Base-by-base conservation (phyloP, 768 basidiomycete species). In the Mrakia frigida region DNA sequence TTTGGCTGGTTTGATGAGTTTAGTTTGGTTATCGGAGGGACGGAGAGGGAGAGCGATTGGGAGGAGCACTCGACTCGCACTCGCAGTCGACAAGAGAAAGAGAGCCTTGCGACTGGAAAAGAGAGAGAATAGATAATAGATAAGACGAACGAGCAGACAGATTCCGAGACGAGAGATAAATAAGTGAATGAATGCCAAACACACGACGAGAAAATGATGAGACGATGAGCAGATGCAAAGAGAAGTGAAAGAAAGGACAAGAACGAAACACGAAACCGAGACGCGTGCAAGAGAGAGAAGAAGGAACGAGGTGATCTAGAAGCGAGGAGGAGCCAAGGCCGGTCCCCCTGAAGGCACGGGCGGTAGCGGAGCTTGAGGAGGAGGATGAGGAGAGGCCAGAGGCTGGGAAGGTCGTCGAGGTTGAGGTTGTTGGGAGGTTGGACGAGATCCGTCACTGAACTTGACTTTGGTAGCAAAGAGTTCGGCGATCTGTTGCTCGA, bases 401-500 rank as follows among this genome's bases (percentile, higher is more conserved):
- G 56, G 56, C 9, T 56, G 56, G 23, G 56, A 56, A 28, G 56
- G 56, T 56, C 56, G 56, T 3, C 56, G 56, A 11, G 56, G 56
- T 56, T 56, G 56, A 28, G 28, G 56, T 28, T 56, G 56, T 10
- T 56, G 56, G 5, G 56, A 56, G 56, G 11, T 56, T 9, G 56
- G 56, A 9, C 56, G 56, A 56, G 56, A n/a, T 25, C 56, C 56
- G n/a, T 74, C 73, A 52, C 52, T 37, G 21, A 68, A 56, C 68
- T 75, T 75, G 50, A 75, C 74, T 46, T 75, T 75, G 67, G 67
- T 67, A 5, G 74, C 74, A n/a, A 75, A 75, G 21, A 75, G 68
- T 25, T 75, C 74, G 18, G 74, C 74, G 13, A 75, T 75, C 41
- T 76, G 75, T 39, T 41, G 50, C 59, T 76, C 75, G 33, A 76